Percentiles rank a stretch among this genome's conserved stretches.
Conservation (phyloP, 176 grass and related monocot species). For the Triticum turgidum region DNA sequence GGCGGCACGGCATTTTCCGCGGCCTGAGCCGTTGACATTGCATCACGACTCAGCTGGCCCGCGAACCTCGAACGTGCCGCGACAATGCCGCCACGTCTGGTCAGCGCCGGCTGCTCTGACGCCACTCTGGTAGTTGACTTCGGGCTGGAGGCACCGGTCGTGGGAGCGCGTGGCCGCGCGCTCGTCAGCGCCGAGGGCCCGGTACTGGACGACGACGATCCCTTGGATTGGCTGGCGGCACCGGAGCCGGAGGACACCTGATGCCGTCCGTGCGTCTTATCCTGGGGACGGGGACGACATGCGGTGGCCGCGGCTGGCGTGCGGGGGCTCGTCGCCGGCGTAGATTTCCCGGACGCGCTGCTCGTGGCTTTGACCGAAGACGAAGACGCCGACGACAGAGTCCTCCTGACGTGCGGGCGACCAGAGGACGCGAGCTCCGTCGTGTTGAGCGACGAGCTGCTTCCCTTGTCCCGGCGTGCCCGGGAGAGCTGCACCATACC, state of each 20-base stretch:
- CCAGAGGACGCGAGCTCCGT: not conserved
- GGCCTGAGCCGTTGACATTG: conserved; percentile 6
- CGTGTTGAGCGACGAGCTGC: not conserved
- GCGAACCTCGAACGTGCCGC: conserved; percentile 29
- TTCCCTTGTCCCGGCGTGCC: not conserved
- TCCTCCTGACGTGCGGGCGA: not conserved
- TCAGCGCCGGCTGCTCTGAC: not conserved
- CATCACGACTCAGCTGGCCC: not conserved
- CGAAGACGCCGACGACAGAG: conserved; percentile 14
- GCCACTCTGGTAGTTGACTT: conserved; percentile 11
- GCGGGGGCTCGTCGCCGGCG: conserved; percentile 13
- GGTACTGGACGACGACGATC: not conserved
- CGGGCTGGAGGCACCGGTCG: not conserved
- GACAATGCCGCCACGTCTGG: conserved; percentile 20
- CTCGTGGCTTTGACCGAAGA: conserved; percentile 10
- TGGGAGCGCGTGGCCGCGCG: not conserved
- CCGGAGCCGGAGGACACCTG: not conserved
- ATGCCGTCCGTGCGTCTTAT: not conserved
- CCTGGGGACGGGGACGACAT: not conserved
- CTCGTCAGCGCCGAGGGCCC: too few relatives aligned
- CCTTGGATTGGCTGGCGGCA: not conserved
- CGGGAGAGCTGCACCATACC: not conserved
- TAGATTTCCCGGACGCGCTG: not conserved
- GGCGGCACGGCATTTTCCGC: not conserved
- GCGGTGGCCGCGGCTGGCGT: not conserved